Base-by-base conservation (phyloP, 1,284 basidiomycete species). In the Sporisorium sorghi region DNA sequence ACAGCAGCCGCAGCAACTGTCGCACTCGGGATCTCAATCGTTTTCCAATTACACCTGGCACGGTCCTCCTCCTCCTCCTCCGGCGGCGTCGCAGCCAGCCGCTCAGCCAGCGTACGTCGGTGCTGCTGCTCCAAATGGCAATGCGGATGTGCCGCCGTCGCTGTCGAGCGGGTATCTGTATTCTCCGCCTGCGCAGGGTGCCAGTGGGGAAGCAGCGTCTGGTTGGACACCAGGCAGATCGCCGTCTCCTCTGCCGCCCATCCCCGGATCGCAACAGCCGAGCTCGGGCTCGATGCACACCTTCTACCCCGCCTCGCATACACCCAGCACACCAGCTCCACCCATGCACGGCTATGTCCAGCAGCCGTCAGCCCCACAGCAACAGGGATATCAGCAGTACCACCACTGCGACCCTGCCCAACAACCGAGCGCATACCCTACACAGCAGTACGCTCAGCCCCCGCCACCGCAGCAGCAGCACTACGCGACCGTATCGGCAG, bases 101-200 rank as follows among this genome's bases (percentile, higher is more conserved):
- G 37, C 46, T 10, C 55, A 58, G 17, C 54, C 47, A 15, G 35
- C 64, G 35, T 67, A 67, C 28, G 64, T 33, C 11, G 32, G 47
- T 49, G 24, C 55, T 1, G 19, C 56, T 33, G 46, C 50, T 40
- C 19, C 52, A 2, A 65, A 53, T 17, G 62, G 49, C 14, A 60
- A 26, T 35, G 39, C 33, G 15, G n/a, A 33, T 3, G 44, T 65
- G 2, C n/a, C 55, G 30, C 23, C 52, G 19, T 63, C 64, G 11
- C 5, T 58, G n/a, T 62, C 64, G 23, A 73, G 59, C 24, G 65
- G 71, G 26, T 68, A 73, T 19, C 15, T 68, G 6, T 73, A 73
- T 35, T 57, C 71, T 8, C 48, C 58, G n/a, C 51, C 56, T 14
- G 54, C 61, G 2, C 52, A 28, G 11, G 53, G 23, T 17, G 21